Evolutionary conservation across 768 basidiomycete genomes (phyloP).

Genomic region (Austroboletus eburneus): DNA sequence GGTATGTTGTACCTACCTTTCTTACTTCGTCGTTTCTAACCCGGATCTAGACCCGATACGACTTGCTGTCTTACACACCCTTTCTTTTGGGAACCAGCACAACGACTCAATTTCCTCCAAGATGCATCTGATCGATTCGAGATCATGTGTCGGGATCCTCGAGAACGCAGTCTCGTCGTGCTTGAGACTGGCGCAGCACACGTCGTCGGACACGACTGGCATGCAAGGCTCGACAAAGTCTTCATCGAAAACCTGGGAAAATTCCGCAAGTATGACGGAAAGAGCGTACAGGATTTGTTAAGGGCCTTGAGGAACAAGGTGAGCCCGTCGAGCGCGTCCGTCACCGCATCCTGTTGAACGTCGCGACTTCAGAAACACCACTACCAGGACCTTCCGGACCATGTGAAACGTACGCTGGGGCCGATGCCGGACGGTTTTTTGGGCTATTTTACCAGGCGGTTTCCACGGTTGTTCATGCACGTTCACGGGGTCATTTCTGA

Average conservation of each 20-base stretch:
- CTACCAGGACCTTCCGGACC: conserved; percentile 93
- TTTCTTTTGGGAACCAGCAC: conserved; percentile 92
- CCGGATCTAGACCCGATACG: conserved; percentile 72
- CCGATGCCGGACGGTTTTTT: conserved; percentile 91
- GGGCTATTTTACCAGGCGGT: conserved; percentile 90
- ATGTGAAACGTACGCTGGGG: conserved; percentile 84
- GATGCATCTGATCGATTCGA: conserved; percentile 98
- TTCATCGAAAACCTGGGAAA: conserved; percentile 96
- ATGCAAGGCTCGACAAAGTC: conserved; percentile 74
- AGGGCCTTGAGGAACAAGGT: conserved; percentile 96
- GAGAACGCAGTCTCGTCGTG: conserved; percentile 65
- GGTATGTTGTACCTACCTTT: conserved; percentile 48
- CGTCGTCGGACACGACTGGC: conserved; percentile 92
- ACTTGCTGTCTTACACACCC: conserved; percentile 86
- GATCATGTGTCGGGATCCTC: conserved; percentile 93
- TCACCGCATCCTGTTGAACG: too few relatives aligned
- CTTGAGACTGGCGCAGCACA: conserved; percentile 66
- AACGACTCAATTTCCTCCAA: conserved; percentile 89
- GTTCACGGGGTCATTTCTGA: conserved; percentile 79
- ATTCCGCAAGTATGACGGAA: conserved; percentile 94
- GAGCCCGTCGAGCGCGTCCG: conserved; percentile 18
- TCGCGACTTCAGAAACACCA: conserved; percentile 75
- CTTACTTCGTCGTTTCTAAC: conserved; percentile 4
- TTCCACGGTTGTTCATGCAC: conserved; percentile 86
- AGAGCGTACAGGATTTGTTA: conserved; percentile 85